Evolutionary conservation across 2,329 filamentous ascomycete species (phyloP).

Genomic region (Diplodia mutila): DNA sequence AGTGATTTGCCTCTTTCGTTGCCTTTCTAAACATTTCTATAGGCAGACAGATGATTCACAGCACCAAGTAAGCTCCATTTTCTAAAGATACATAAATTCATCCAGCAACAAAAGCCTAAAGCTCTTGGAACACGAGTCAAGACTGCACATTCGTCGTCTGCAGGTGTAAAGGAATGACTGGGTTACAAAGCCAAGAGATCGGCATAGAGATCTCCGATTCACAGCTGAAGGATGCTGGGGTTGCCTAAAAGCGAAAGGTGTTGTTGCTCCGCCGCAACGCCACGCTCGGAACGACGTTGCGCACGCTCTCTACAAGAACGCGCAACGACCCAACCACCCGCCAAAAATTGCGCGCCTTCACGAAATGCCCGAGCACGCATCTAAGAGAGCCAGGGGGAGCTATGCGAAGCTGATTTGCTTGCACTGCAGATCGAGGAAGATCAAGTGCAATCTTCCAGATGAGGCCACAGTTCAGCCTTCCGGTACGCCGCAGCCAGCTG

Average conservation of each 20-base stretch:
- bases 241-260: not conserved
- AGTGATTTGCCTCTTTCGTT: too few relatives aligned
- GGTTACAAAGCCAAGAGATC: too few relatives aligned
- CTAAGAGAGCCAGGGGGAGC: conserved; percentile 25
- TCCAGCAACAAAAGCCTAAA: too few relatives aligned
- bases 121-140: too few relatives aligned
- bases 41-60: too few relatives aligned
- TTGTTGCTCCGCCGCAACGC: not conserved
- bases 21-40: too few relatives aligned
- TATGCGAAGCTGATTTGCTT: conserved; percentile 30
- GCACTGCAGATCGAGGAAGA: conserved; percentile 30
- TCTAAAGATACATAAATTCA: too few relatives aligned
- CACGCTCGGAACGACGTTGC: conserved; percentile 7
- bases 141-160: too few relatives aligned
- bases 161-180: too few relatives aligned
- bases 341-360: not conserved
- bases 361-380: not conserved
- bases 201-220: not conserved
- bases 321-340: not conserved
- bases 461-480: conserved; percentile 25
- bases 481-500: conserved; percentile 23
- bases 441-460: conserved; percentile 29
- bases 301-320: not conserved
- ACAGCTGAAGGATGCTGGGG: not conserved
- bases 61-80: too few relatives aligned